Evolutionary conservation across 495 filamentous ascomycete species (phyloP).

Genomic region (Tetracladium setigerum): DNA sequence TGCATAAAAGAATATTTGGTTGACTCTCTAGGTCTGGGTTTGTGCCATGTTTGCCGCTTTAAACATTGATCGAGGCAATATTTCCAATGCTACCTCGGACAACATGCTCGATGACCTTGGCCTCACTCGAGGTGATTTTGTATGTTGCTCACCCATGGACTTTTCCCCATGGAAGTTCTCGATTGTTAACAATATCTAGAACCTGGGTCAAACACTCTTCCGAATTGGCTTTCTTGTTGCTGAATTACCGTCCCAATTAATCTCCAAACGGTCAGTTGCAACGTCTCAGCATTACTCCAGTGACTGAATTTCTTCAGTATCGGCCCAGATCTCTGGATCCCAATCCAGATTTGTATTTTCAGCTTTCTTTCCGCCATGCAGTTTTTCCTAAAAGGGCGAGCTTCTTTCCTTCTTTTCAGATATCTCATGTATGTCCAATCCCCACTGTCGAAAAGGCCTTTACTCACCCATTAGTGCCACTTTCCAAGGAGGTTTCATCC

Average conservation of each 20-base stretch:
- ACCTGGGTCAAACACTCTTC: constrained; percentile 69
- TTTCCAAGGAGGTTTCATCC: too few relatives aligned
- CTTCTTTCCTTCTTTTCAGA: constrained; percentile 54
- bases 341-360: constrained; percentile 70
- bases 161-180: background rate
- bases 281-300: constrained; percentile 26
- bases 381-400: constrained; percentile 49
- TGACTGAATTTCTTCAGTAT: constrained; percentile 28
- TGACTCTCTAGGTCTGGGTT: constrained; percentile 29
- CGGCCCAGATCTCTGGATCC: constrained; percentile 78
- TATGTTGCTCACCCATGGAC: constrained; percentile 5
- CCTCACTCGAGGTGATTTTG: constrained; percentile 24
- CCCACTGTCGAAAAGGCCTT: background rate
- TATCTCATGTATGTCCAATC: constrained; percentile 36
- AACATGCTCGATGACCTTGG: constrained; percentile 51
- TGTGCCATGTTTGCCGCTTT: constrained; percentile 79
- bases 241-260: constrained; percentile 64
- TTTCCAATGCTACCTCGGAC: constrained; percentile 63
- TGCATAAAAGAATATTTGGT: constrained; percentile 11
- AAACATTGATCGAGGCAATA: constrained; percentile 73
- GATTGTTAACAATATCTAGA: constrained; percentile 58
- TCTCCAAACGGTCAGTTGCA: constrained; percentile 27
- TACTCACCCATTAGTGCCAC: constrained; percentile 14
- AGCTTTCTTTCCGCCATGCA: constrained; percentile 62
- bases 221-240: constrained; percentile 54